Evolutionary conservation across 331 rosid species (phyloP).

Genomic region (Telfairia occidentalis): DNA sequence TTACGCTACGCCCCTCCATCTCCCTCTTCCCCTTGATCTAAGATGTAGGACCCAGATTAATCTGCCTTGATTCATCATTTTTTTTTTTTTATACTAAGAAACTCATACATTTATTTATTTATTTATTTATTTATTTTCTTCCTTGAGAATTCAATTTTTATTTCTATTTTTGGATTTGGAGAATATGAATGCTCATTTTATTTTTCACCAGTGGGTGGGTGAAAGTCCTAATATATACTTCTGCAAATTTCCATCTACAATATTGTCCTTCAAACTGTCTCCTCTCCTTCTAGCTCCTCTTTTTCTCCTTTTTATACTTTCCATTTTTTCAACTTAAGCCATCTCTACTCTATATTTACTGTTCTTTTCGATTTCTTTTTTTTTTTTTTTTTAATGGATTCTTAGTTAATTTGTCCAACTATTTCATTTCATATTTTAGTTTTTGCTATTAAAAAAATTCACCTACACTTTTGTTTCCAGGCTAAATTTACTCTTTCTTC

Average conservation of each 20-base stretch:
- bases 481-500: neutral
- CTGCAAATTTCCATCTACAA: neutral
- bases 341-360: neutral
- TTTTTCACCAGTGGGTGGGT: neutral
- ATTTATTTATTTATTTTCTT: neutral
- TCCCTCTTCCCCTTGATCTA: neutral
- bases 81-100: neutral
- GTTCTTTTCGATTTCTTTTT: neutral
- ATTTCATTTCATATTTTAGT: neutral
- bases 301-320: neutral
- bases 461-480: neutral
- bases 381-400: neutral
- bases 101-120: neutral
- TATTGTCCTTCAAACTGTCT: neutral
- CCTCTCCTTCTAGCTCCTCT: neutral
- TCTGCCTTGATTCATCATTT: neutral
- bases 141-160: neutral
- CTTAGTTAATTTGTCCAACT: neutral
- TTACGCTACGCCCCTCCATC: neutral
- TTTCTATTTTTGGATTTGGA: neutral
- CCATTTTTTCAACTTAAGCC: neutral
- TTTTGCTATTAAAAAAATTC: neutral
- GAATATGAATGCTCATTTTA: neutral
- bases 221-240: no score
- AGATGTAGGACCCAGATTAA: no score